These are phyloP conservation scores for Chrysoporthe cubensis DNA, from an alignment of 2,329 filamentous ascomycete genomes.

Conservation along the genomic window DNA sequence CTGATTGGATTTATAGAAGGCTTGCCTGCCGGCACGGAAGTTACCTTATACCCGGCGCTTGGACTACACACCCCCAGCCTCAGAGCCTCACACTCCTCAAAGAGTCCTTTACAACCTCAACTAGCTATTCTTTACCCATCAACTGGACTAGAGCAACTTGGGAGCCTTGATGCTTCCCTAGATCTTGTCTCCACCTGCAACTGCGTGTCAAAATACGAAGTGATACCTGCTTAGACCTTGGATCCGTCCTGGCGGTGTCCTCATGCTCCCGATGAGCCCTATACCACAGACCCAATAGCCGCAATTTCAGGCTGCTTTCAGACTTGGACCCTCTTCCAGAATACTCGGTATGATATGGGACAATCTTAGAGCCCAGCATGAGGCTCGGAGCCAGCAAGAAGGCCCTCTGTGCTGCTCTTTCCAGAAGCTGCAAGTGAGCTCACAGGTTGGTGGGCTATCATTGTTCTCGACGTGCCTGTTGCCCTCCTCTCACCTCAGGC, in stretches of 20 bases:
- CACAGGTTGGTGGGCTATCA: background rate
- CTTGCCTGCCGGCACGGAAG: constrained; percentile 9
- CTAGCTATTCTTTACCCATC: background rate
- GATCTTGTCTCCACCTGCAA: too few species aligned
- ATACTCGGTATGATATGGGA: background rate
- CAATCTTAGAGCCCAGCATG: background rate
- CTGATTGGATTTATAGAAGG: constrained; percentile 6
- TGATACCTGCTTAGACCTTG: too few species aligned
- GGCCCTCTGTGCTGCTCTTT: background rate
- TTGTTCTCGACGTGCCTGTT: background rate
- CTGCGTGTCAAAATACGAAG: too few species aligned
- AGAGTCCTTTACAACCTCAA: background rate
- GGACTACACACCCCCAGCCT: background rate
- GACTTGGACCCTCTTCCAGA: background rate
- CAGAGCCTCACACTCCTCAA: background rate
- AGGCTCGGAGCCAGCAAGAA: background rate
- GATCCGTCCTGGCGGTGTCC: too few species aligned
- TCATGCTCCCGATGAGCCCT: background rate
- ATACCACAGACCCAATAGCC: background rate
- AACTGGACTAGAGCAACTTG: too few species aligned
- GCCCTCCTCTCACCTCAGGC: background rate
- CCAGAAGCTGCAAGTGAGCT: background rate
- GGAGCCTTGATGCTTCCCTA: too few species aligned
- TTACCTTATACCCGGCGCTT: constrained; percentile 1
- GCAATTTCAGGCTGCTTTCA: background rate